These are phyloP conservation scores for Daldinia caldariorum DNA, from an alignment of 495 filamentous ascomycete genomes.

Conservation along the genomic window DNA sequence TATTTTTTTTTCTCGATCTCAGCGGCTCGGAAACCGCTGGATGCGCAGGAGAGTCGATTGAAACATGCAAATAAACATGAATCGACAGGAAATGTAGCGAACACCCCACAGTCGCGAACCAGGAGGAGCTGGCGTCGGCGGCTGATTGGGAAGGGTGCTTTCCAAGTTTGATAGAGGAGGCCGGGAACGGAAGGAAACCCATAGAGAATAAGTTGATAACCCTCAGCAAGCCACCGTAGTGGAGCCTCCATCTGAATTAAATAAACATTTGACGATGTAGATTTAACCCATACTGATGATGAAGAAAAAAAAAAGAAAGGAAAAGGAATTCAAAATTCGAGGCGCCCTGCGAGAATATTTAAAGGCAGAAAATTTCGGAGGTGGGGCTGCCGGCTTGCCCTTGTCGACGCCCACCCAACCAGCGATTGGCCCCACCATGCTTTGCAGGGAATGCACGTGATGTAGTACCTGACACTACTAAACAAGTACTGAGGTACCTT, in stretches of 20 bases:
- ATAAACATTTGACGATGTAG: slow-evolving; percentile 54
- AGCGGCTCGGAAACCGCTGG: not conserved
- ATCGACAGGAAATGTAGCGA: slow-evolving; percentile 52
- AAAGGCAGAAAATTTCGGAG: slow-evolving; percentile 15
- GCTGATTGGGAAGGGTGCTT: slow-evolving; percentile 54
- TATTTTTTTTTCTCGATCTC: not conserved
- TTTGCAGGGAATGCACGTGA: not conserved
- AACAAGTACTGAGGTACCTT: slow-evolving; percentile 9
- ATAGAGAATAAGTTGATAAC: slow-evolving; percentile 56
- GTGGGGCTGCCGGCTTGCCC: no score
- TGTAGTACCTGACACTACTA: not conserved
- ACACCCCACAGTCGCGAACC: slow-evolving; percentile 65
- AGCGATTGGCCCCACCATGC: not conserved
- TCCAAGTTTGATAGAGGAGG: slow-evolving; percentile 55
- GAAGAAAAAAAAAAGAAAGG: slow-evolving; percentile 47
- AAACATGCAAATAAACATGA: not conserved
- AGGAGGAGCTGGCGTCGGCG: slow-evolving; percentile 51
- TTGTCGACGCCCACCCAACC: slow-evolving; percentile 13
- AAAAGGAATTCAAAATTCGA: not conserved
- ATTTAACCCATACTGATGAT: slow-evolving; percentile 62
- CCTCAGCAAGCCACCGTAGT: slow-evolving; percentile 64
- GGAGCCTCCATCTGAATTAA: slow-evolving; percentile 59
- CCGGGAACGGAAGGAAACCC: slow-evolving; percentile 67
- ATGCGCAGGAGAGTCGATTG: not conserved
- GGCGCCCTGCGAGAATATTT: slow-evolving; percentile 35